These are phyloP conservation scores for Lenzites betulinus DNA, from an alignment of 768 basidiomycete species.

Conservation along the genomic window DNA sequence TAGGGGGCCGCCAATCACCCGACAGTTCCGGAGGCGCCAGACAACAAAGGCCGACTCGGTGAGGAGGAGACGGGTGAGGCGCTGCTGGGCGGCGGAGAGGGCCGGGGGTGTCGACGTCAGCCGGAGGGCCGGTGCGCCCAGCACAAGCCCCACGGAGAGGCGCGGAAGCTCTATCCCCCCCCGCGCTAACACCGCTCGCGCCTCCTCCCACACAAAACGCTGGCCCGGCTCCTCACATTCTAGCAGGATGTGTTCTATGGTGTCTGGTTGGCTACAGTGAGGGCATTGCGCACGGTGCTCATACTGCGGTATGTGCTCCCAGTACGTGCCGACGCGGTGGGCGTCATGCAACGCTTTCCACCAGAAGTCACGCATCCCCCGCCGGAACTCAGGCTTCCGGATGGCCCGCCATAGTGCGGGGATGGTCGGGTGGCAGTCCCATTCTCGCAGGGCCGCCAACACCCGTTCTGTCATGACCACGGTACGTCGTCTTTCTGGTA, in stretches of 20 bases:
- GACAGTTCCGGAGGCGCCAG: too few species aligned
- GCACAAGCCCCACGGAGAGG: not conserved
- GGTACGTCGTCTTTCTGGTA: not conserved
- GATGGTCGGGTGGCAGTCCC: not conserved
- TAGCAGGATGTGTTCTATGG: too few species aligned
- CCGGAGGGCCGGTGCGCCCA: not conserved
- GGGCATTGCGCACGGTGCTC: not conserved
- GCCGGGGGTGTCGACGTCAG: too few species aligned
- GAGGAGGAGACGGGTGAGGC: too few species aligned
- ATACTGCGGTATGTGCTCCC: slow-evolving; percentile 20
- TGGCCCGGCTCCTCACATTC: not conserved
- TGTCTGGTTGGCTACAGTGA: not conserved
- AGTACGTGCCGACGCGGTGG: slow-evolving; percentile 31
- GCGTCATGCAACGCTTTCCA: slow-evolving; percentile 30
- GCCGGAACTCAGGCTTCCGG: slow-evolving; percentile 1
- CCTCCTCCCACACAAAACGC: not conserved
- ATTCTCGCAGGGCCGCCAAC: not conserved
- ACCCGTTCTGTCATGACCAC: not conserved
- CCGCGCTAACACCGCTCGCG: not conserved
- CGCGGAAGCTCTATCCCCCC: not conserved
- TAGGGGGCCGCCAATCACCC: too few species aligned
- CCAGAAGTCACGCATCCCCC: slow-evolving; percentile 22
- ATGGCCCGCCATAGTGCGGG: not conserved
- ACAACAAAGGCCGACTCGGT: too few species aligned
- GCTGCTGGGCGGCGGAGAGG: too few species aligned